Conservation (phyloP, 2,329 filamentous ascomycete genomes). For the Arthrobotrys musiformis region DNA sequence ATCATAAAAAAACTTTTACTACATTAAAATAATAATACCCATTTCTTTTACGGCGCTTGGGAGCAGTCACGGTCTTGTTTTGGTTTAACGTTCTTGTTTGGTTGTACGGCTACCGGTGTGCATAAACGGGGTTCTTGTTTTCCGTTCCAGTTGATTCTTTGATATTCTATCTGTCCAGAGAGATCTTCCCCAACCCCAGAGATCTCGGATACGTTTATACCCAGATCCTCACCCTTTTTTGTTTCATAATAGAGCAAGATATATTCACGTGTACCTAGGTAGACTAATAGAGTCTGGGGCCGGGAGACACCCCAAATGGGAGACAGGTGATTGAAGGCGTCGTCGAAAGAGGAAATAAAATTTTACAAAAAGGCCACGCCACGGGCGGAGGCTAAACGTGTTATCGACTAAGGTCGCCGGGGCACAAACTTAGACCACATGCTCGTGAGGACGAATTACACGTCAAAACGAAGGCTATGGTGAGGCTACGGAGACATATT, state of each 20-base stretch:
- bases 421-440: background rate
- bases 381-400: conserved; percentile 6
- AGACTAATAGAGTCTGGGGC: conserved; percentile 12
- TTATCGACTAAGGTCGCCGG: background rate
- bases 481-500: background rate
- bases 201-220: conserved; percentile 32
- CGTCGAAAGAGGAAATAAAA: background rate
- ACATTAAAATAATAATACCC: conserved; percentile 44
- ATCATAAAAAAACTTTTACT: conserved; percentile 13
- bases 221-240: conserved; percentile 5
- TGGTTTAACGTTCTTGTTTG: background rate
- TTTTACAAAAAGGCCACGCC: conserved; percentile 5
- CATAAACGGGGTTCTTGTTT: conserved; percentile 10
- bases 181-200: conserved; percentile 3
- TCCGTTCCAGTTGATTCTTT: background rate
- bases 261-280: conserved; percentile 30
- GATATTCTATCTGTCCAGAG: background rate
- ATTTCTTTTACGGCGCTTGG: conserved; percentile 38
- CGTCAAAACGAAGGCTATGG: background rate
- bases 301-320: background rate
- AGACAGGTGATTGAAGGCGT: background rate
- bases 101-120: conserved; percentile 24
- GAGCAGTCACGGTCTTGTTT: conserved; percentile 8
- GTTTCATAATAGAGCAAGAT: background rate
- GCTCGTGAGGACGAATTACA: background rate